These are phyloP conservation scores for Chrysosporium queenslandicum DNA, from an alignment of 2,329 filamentous ascomycete genomes.

Conservation along the genomic window DNA sequence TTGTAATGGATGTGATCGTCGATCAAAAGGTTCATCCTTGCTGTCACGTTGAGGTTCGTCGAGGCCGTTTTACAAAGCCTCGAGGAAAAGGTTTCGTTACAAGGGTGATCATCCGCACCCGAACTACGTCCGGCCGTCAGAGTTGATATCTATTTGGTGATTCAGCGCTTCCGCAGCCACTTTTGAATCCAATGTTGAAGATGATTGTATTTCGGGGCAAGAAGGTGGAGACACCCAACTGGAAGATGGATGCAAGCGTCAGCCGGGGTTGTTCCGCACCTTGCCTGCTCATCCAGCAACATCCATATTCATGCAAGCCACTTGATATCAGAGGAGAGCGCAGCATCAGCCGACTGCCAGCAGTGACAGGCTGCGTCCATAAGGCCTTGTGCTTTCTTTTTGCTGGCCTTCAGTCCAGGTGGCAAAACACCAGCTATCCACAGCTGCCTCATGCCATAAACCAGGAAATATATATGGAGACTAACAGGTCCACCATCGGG, in stretches of 20 bases:
- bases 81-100: neutral
- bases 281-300: neutral
- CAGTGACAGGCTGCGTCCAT: neutral
- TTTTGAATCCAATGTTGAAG: neutral
- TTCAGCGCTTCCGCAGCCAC: neutral
- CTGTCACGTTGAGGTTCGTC: too few species aligned
- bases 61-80: too few species aligned
- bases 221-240: neutral
- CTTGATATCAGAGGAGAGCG: neutral
- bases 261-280: neutral
- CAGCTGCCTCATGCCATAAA: neutral
- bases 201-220: neutral
- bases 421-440: neutral
- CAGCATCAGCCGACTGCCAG: neutral
- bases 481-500: neutral
- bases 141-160: neutral
- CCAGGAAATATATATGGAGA: conserved; percentile 2
- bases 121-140: too few species aligned
- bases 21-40: neutral
- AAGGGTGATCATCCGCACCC: neutral
- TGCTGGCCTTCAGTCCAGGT: neutral
- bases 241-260: neutral
- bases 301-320: neutral
- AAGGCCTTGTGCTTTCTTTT: neutral
- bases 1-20: too few species aligned